Conservation (phyloP, 1,139 yeast genomes). For the Geotrichum macrosporum region DNA sequence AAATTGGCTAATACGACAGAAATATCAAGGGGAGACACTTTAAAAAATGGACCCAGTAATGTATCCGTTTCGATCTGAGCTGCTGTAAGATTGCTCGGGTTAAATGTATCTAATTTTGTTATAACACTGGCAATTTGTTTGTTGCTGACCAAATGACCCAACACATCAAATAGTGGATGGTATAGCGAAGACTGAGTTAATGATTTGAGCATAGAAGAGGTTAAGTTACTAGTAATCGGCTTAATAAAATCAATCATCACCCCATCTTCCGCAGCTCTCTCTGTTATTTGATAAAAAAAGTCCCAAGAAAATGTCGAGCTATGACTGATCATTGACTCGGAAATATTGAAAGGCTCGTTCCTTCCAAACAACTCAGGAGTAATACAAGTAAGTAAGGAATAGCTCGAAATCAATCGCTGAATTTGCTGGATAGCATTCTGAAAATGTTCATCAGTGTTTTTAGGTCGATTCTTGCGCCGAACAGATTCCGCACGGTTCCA, state of each 20-base stretch:
- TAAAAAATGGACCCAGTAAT: conserved; percentile 70
- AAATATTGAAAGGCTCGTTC: neutral
- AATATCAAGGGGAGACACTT: conserved; percentile 63
- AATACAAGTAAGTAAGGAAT: conserved; percentile 4
- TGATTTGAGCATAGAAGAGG: conserved; percentile 23
- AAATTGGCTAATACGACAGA: conserved; percentile 27
- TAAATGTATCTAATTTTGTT: conserved; percentile 53
- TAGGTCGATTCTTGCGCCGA: conserved; percentile 1
- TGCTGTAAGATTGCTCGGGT: conserved; percentile 41
- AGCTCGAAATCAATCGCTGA: conserved; percentile 7
- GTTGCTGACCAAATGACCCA: conserved; percentile 56
- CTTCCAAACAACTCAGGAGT: conserved; percentile 15
- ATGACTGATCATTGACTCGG: neutral
- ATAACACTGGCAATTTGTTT: conserved; percentile 62
- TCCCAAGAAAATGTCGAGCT: conserved; percentile 13
- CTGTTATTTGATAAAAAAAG: conserved; percentile 32
- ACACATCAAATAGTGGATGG: conserved; percentile 49
- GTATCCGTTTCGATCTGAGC: conserved; percentile 57
- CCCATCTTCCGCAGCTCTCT: conserved; percentile 63
- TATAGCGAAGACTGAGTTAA: conserved; percentile 39
- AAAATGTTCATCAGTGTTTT: neutral
- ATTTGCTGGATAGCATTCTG: neutral
- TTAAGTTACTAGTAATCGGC: conserved; percentile 38
- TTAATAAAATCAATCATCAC: conserved; percentile 56
- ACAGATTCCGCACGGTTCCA: conserved; percentile 12